These are phyloP conservation scores for Podaxis mareebaensis DNA, from an alignment of 768 basidiomycete species.

Conservation along the genomic window DNA sequence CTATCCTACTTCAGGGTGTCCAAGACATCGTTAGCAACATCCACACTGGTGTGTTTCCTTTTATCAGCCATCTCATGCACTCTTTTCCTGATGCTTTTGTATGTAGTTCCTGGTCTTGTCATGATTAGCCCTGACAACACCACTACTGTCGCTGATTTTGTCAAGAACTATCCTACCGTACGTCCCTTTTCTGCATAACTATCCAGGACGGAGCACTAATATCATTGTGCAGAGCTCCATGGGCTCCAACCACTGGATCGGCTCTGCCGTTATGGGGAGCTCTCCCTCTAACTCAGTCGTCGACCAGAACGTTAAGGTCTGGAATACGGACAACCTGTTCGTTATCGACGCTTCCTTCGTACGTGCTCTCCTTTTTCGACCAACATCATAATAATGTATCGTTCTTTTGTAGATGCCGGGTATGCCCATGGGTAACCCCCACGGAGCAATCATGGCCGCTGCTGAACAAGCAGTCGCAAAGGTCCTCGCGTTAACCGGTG, in stretches of 20 bases:
- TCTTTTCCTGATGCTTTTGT: conserved; percentile 11
- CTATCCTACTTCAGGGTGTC: conserved; percentile 48
- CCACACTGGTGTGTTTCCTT: conserved; percentile 34
- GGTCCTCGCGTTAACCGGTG: conserved; percentile 54
- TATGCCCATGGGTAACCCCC: conserved; percentile 60
- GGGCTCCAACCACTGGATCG: conserved; percentile 69
- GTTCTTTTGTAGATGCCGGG: conserved; percentile 44
- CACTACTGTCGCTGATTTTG: conserved; percentile 53
- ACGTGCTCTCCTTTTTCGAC: conserved; percentile 3
- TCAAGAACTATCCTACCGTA: conserved; percentile 40
- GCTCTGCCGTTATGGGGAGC: conserved; percentile 48
- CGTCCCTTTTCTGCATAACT: neutral
- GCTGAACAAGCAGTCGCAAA: conserved; percentile 60
- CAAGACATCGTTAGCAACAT: conserved; percentile 47
- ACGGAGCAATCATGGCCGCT: conserved; percentile 54
- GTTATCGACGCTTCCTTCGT: conserved; percentile 47
- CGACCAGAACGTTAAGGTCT: conserved; percentile 58
- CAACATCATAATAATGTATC: conserved; percentile 29
- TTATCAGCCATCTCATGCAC: neutral
- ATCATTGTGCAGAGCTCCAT: conserved; percentile 31
- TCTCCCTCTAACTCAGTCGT: conserved; percentile 38
- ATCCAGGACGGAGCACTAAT: neutral
- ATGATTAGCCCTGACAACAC: conserved; percentile 63
- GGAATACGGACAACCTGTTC: conserved; percentile 50
- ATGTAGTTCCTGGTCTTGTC: conserved; percentile 47